Conservation (phyloP, 2,329 filamentous ascomycete genomes). For the Aulographum hederae region DNA sequence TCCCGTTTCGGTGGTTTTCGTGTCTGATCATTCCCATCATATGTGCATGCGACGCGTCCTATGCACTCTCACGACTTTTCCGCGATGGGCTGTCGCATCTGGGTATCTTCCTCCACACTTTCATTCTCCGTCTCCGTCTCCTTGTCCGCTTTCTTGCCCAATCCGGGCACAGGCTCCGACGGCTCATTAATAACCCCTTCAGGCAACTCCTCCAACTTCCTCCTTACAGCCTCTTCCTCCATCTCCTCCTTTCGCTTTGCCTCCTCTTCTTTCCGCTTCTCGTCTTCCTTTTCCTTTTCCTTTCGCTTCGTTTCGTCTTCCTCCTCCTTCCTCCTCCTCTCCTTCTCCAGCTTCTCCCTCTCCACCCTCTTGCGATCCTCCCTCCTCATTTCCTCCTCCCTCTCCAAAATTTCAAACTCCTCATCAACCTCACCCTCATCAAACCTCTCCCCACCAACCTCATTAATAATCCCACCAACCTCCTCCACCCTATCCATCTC, state of each 20-base stretch:
- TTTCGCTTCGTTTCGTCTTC: constrained; percentile 11
- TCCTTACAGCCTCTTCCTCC: constrained; percentile 25
- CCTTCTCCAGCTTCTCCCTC: constrained; percentile 44
- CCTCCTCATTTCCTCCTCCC: constrained; percentile 21
- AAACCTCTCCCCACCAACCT: constrained; percentile 29
- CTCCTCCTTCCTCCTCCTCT: constrained; percentile 30
- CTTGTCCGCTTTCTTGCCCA: neutral
- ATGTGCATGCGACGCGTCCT: too few species aligned
- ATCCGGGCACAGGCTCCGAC: neutral
- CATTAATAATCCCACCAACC: constrained; percentile 57
- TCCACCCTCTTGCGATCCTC: constrained; percentile 76
- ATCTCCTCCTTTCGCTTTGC: constrained; percentile 22
- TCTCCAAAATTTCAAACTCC: constrained; percentile 63
- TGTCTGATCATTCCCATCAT: too few species aligned
- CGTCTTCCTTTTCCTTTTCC: constrained; percentile 14
- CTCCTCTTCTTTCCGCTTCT: constrained; percentile 12
- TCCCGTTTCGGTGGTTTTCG: too few species aligned
- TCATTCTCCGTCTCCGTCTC: neutral
- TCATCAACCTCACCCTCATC: constrained; percentile 78
- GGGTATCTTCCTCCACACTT: constrained; percentile 1
- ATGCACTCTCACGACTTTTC: too few species aligned
- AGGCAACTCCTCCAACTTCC: constrained; percentile 1
- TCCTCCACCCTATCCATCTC: constrained; percentile 64
- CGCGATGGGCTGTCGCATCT: too few species aligned
- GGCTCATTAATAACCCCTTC: constrained; percentile 1